These are phyloP conservation scores for Tetrahymena malaccensis DNA, from an alignment of 73 alveolate genomes.

Conservation along the genomic window DNA sequence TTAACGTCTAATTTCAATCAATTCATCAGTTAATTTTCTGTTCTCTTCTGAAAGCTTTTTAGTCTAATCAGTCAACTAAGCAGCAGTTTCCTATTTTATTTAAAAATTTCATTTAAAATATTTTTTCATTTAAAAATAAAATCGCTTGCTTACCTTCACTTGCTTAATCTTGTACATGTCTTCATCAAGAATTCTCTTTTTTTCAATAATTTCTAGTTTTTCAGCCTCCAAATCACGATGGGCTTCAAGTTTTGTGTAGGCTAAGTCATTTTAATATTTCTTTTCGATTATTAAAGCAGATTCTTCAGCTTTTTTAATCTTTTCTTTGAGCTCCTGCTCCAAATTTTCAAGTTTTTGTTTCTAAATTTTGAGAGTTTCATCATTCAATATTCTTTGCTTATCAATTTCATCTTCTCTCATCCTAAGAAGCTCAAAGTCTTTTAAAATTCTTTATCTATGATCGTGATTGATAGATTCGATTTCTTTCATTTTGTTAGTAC, in stretches of 20 bases:
- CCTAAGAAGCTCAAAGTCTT: conserved; percentile 22
- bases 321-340: conserved; percentile 22
- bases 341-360: conserved; percentile 21
- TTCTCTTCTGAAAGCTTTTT: conserved; percentile 18
- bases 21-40: background rate
- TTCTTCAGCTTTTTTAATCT: conserved; percentile 14
- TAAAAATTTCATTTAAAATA: no score
- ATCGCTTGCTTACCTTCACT: background rate
- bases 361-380: conserved; percentile 10
- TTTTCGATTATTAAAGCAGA: background rate
- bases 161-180: conserved; percentile 16
- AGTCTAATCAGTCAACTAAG: conserved; percentile 1
- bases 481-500: conserved; percentile 23
- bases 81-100: background rate
- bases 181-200: conserved; percentile 9
- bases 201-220: conserved; percentile 20
- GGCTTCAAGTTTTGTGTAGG: conserved; percentile 15
- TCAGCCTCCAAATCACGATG: conserved; percentile 32
- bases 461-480: conserved; percentile 23
- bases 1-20: conserved; percentile 4
- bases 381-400: conserved; percentile 18
- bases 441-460: conserved; percentile 24
- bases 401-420: conserved; percentile 33
- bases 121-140: no score
- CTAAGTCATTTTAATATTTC: conserved; percentile 9